These are phyloP conservation scores for Chaetomiaceae sp. DNA, from an alignment of 2,329 filamentous ascomycete species.

Conservation along the genomic window DNA sequence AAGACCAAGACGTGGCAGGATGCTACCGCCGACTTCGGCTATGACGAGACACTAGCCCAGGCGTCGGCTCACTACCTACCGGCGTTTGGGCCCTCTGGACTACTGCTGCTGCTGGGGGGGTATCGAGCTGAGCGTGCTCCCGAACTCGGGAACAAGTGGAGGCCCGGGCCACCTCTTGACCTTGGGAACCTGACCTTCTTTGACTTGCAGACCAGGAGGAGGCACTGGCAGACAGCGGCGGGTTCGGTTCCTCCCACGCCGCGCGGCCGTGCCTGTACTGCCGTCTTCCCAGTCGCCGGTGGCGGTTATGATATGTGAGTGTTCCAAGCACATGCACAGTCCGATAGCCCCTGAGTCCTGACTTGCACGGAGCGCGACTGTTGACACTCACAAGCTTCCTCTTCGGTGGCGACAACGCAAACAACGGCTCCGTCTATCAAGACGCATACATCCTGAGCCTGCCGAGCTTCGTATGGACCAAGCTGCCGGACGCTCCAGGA, in stretches of 20 bases:
- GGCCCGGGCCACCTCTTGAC: background rate
- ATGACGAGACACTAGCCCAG: background rate
- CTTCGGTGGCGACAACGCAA: constrained; percentile 13
- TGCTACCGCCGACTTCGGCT: constrained; percentile 13
- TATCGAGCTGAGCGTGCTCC: no score
- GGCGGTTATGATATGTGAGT: constrained; percentile 22
- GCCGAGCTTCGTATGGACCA: constrained; percentile 23
- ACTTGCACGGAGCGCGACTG: no score
- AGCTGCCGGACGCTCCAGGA: constrained; percentile 4
- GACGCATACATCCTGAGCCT: constrained; percentile 22
- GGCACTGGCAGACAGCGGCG: constrained; percentile 13
- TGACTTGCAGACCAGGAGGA: constrained; percentile 16
- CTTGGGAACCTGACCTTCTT: constrained; percentile 20
- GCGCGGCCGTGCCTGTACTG: constrained; percentile 11
- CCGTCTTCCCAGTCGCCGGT: constrained; percentile 5
- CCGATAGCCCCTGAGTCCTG: no score
- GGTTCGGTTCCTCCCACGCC: constrained; percentile 10
- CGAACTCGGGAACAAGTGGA: background rate
- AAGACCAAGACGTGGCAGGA: constrained; percentile 14
- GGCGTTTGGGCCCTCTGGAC: constrained; percentile 12
- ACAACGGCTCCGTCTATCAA: constrained; percentile 1
- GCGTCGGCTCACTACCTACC: constrained; percentile 10
- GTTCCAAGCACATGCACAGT: no score
- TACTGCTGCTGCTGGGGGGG: constrained; percentile 18
- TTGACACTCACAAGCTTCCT: constrained; percentile 10